Percentiles rank a stretch among this genome's conserved stretches.
These are phyloP conservation scores for Juglanconis juglandina DNA, from an alignment of 2,329 filamentous ascomycete species.

Conservation along the genomic window DNA sequence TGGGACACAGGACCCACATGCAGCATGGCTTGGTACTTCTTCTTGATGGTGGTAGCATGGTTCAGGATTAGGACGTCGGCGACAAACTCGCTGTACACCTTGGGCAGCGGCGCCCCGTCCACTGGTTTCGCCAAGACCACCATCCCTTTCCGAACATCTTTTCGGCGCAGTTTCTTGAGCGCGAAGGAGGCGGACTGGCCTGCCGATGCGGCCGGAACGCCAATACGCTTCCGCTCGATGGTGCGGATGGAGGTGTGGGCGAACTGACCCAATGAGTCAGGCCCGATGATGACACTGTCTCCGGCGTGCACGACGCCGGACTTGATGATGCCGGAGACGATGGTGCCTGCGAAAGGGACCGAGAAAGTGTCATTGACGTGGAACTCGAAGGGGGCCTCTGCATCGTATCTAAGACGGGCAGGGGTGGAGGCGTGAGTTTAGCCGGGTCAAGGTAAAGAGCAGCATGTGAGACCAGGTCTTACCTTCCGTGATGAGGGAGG, in stretches of 20 bases:
- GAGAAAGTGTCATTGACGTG: slow-evolving; percentile 97
- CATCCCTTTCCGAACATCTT: slow-evolving; percentile 97
- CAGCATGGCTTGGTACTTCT: slow-evolving; percentile 95
- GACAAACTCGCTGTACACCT: slow-evolving; percentile 72
- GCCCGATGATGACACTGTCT: slow-evolving; percentile 85
- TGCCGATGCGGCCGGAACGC: slow-evolving; percentile 81
- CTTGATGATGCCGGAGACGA: slow-evolving; percentile 91
- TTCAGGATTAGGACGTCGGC: slow-evolving; percentile 90
- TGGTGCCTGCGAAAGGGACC: slow-evolving; percentile 93
- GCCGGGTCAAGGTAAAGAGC: background rate
- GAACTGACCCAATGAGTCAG: slow-evolving; percentile 88
- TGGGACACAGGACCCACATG: slow-evolving; percentile 94
- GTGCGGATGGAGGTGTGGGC: slow-evolving; percentile 81
- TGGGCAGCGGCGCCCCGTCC: slow-evolving; percentile 66
- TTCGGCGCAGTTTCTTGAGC: slow-evolving; percentile 78
- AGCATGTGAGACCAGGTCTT: background rate
- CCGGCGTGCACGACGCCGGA: slow-evolving; percentile 82
- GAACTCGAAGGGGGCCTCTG: slow-evolving; percentile 86
- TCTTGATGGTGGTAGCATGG: slow-evolving; percentile 95
- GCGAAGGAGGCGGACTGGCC: slow-evolving; percentile 93
- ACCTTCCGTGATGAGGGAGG: slow-evolving; percentile 79
- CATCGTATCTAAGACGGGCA: slow-evolving; percentile 63
- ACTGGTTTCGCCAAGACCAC: slow-evolving; percentile 78
- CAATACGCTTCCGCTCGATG: slow-evolving; percentile 91
- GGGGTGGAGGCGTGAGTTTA: background rate